Base-by-base conservation (phyloP, 495 filamentous ascomycete species). In the Bombardia bombarda region DNA sequence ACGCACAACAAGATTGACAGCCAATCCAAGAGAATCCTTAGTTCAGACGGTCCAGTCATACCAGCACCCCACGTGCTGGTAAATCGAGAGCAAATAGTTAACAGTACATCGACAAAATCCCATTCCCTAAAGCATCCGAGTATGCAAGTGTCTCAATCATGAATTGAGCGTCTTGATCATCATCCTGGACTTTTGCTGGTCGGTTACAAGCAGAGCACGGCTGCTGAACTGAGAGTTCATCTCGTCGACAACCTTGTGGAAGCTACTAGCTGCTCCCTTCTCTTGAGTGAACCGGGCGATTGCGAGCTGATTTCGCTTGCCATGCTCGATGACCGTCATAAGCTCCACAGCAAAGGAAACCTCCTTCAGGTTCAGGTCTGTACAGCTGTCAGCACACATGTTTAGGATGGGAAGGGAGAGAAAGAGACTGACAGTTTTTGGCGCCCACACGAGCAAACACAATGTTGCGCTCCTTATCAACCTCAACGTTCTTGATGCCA, bases 241-340 rank as follows among this genome's bases (percentile, higher is more conserved):
- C 3, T 79, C 77, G 24, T 86, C 84, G n/a, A 94, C 73, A 6
- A 94, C 83, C 50, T 78, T 79, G 52, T 84, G 71, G 66, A 98
- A 93, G 22, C 83, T 88, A 40, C 78, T 84, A 1, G 86, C 90
- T 0, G 90, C 87, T 14, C 92, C 92, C 34, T 79, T 78, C 53
- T 90, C 85, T 55, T 95, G 90, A 22, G 83, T 87, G 65, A 96
- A 86, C 13, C 85, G 79, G 19, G 83, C 86, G 32, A 95, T 75
- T 60, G 80, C 82, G 14, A 95, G 73, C 23, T 57, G 57, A 43
- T 77, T 77, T 40, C 78, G 72, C 52, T 73, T 77, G 25, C 86
- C 84, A 48, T 87, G 83, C 58, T 93, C 84, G 24, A 90, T 82
- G 9, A 93, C 78, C 8, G 80, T 85, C 63, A 86, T 90, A 51